Base-by-base conservation (phyloP, 2,329 filamentous ascomycete genomes). In the Aspergillus oerlinghausenensis region DNA sequence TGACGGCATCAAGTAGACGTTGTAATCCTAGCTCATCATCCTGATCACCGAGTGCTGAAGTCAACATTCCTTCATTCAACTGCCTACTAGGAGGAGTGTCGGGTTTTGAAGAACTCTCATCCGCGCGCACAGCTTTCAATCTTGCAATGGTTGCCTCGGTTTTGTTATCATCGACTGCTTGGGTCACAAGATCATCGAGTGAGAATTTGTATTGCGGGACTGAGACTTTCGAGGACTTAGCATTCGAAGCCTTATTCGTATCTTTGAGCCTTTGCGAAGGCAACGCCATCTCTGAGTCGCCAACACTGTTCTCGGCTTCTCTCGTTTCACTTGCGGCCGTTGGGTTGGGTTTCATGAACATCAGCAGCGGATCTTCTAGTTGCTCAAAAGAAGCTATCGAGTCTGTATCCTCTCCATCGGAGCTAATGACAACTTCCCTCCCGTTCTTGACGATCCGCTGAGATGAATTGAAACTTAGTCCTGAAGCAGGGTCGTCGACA, bases 381-480 rank as follows among this genome's bases (percentile, higher is more conserved):
- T 82, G 79, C 57, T 81, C 80, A 21, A 84, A 66, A 1, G 79
- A 81, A 52, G 74, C 77, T 56, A 82, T 77, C 0, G 87, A 87
- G 50, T 83, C 80, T 28, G 80, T 81, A 19, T 82, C 82, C n/a
- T 89, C 88, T 9, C 88, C 87, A 65, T 92, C 89, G 0, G 89
- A 92, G 54, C 84, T 86, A 49, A 80, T 80, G 43, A 92, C 77
- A 3, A 80, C 69, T 55, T 79, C 72, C 53, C 79, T 69, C 2
- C 83, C 83, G 63, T 81, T 75, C 56, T 77, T 88, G 55, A 87
- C 75, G 11, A 84, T 73, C 64, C 84, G 77, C 69, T 84, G 77
- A 57, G 79, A 75, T 50, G 65, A 67, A 43, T 56, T 62, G 42
- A 67, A 65, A 52, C 65, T 69, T 40, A 57, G 55, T 26, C 56